Conservation (phyloP, 169 alveolate species). For the Theileria parva region DNA sequence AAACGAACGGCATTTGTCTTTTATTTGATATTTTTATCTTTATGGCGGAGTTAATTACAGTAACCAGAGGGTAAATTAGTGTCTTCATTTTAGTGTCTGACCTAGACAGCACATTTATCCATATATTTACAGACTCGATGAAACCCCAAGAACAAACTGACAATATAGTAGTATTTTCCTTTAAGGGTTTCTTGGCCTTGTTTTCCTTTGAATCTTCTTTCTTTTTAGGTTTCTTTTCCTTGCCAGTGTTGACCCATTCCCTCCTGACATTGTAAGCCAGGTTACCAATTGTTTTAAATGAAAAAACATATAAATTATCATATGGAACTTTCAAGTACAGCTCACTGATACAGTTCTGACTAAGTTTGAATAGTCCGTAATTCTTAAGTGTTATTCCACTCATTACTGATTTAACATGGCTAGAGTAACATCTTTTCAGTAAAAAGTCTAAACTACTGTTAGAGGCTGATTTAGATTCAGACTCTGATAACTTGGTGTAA, state of each 20-base stretch:
- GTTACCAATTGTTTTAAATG: slow-evolving; percentile 48
- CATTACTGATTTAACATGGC: slow-evolving; percentile 26
- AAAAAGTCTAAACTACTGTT: slow-evolving; percentile 36
- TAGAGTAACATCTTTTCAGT: slow-evolving; percentile 40
- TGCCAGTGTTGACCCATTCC: slow-evolving; percentile 36
- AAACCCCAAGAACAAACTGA: slow-evolving; percentile 62
- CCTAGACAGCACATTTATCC: slow-evolving; percentile 37
- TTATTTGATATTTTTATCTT: slow-evolving; percentile 26
- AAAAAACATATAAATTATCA: slow-evolving; percentile 26
- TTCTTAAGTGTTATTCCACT: slow-evolving; percentile 40
- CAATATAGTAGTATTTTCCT: slow-evolving; percentile 9
- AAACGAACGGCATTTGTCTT: slow-evolving; percentile 40
- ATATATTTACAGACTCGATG: slow-evolving; percentile 53
- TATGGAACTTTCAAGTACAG: slow-evolving; percentile 24
- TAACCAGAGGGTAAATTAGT: slow-evolving; percentile 54
- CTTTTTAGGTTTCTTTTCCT: slow-evolving; percentile 6
- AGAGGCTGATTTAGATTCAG: slow-evolving; percentile 14
- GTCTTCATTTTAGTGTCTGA: slow-evolving; percentile 18
- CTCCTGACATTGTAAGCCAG: slow-evolving; percentile 49
- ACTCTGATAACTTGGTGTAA: slow-evolving; percentile 26
- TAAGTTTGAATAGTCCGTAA: slow-evolving; percentile 44
- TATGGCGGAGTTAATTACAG: slow-evolving; percentile 42
- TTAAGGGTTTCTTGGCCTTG: slow-evolving; percentile 16
- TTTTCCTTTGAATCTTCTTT: background rate
- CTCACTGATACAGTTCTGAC: slow-evolving; percentile 57